Evolutionary conservation across 345 rosid genomes (phyloP), one percentile per base, ranked within the genome.

Genomic region (Cardamine resedifolia): DNA sequence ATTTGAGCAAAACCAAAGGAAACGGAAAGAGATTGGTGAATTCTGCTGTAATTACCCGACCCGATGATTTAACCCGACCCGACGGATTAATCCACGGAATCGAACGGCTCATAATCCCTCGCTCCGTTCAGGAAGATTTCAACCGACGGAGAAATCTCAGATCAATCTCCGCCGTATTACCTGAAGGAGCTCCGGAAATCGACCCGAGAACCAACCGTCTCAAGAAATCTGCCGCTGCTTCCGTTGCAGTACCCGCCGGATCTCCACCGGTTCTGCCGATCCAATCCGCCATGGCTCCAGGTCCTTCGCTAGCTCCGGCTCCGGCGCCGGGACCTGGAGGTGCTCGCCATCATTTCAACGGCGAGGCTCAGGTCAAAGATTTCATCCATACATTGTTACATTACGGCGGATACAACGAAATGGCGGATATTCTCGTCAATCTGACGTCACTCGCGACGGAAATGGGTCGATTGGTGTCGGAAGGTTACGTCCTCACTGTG

Each of bases 311-410:
- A 15, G 92, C 96, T 34, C 96, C 96, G 0, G 96, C 96, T 1
- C 90, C 96, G 0, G 96, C 96, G 3, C 93, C 96, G 0, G 96
- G 93, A 4, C 96, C 93, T 0, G 96, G 96, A 1, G 96, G 96
- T n/a, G 78, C 85, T 1, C 89, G 77, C 26, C 79, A 72, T 28
- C 89, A 90, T 53, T 90, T 90, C 84, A 76, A 90, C 72, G 96
- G 93, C 4, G 85, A 84, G 33, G 81, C 77, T 51, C 96, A 90
- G 71, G 96, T 90, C 55, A 87, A 83, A 65, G 91, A 89, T 52
- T 89, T 89, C 73, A 89, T 89, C 36, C 83, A 85, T 28, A 89
- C 96, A 2, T 76, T 89, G 18, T 10, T 89, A 27, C 90, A 81
- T 27, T 89, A 87, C 79, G 92, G 96, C 1, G 96, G 96, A 3